These are phyloP conservation scores for Ramichloridium luteum DNA, from an alignment of 2,329 filamentous ascomycete genomes.

Conservation along the genomic window DNA sequence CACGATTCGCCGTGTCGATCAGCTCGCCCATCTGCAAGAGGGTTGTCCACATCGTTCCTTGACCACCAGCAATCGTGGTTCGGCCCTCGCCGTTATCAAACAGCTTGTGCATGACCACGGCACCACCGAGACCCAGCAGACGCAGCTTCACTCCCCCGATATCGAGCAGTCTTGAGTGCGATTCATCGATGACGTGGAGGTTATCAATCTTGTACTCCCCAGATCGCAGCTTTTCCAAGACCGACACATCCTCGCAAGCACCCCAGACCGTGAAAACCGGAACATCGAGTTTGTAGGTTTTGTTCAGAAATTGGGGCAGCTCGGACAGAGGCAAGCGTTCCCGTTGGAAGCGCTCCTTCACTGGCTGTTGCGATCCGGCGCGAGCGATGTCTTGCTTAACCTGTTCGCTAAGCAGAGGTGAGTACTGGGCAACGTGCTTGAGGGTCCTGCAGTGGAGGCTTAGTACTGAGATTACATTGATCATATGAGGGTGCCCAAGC, in stretches of 20 bases:
- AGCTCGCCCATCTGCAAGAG: conserved; percentile 95
- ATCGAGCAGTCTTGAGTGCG: conserved; percentile 87
- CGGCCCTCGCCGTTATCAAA: conserved; percentile 97
- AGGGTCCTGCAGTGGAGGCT: conserved; percentile 54
- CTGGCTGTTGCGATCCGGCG: conserved; percentile 51
- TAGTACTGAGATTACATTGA: conserved; percentile 5
- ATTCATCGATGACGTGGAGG: conserved; percentile 96
- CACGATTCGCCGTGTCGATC: conserved; percentile 92
- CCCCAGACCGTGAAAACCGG: conserved; percentile 99
- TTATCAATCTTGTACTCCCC: conserved; percentile 97
- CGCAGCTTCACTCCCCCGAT: conserved; percentile 92
- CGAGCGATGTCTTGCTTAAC: conserved; percentile 55
- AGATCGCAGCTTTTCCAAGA: conserved; percentile 92
- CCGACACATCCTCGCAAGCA: conserved; percentile 94
- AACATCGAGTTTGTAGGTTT: conserved; percentile 81
- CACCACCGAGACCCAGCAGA: conserved; percentile 82
- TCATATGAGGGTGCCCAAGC: conserved; percentile 22
- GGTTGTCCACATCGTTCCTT: conserved; percentile 99
- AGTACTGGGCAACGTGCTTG: conserved; percentile 98
- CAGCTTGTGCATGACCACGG: conserved; percentile 98
- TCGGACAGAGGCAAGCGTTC: conserved; percentile 85
- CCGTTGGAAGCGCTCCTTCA: conserved; percentile 74
- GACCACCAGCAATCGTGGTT: conserved; percentile 94
- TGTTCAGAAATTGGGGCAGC: conserved; percentile 75
- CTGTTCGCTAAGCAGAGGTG: conserved; percentile 74